These are phyloP conservation scores for Bipolaris sorokiniana DNA, from an alignment of 2,329 filamentous ascomycete genomes.

Conservation along the genomic window DNA sequence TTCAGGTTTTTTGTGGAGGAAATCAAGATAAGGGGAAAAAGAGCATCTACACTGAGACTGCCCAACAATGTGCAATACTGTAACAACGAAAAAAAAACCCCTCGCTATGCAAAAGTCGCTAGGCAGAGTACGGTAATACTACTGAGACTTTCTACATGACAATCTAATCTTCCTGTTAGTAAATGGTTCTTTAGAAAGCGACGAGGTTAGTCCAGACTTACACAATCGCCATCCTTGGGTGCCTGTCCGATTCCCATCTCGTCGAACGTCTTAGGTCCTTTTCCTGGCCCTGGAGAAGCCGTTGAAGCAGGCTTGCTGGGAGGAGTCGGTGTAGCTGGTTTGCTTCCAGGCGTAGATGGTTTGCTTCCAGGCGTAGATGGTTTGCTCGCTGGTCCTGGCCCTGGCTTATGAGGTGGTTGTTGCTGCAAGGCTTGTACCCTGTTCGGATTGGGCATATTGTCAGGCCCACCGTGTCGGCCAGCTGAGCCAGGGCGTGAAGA, in stretches of 20 bases:
- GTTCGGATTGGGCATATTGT: conserved; percentile 33
- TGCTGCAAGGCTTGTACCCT: conserved; percentile 34
- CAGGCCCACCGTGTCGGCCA: conserved; percentile 37
- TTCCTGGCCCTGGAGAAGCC: conserved; percentile 56
- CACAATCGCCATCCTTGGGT: conserved; percentile 88
- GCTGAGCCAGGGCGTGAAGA: conserved; percentile 39
- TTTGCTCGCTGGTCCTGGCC: conserved; percentile 25
- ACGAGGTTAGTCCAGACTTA: conserved; percentile 55
- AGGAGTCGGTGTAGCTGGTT: conserved; percentile 33
- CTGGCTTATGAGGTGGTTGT: conserved; percentile 25
- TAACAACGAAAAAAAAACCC: conserved; percentile 13
- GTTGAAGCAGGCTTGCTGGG: conserved; percentile 39
- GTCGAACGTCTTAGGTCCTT: conserved; percentile 94
- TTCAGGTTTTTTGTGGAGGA: conserved; percentile 1
- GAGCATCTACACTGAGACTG: conserved; percentile 9
- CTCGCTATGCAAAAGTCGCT: conserved; percentile 27
- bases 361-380: conserved; percentile 28
- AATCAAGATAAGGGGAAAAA: conserved; percentile 21
- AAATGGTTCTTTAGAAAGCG: not conserved
- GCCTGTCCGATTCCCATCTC: conserved; percentile 93
- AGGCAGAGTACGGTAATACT: conserved; percentile 1
- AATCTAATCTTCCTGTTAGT: conserved; percentile 28
- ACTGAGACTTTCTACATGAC: conserved; percentile 33
- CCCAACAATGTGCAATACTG: conserved; percentile 19
- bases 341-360: conserved; percentile 26